Base-by-base conservation (phyloP, 768 basidiomycete species). In the Chiua virens region DNA sequence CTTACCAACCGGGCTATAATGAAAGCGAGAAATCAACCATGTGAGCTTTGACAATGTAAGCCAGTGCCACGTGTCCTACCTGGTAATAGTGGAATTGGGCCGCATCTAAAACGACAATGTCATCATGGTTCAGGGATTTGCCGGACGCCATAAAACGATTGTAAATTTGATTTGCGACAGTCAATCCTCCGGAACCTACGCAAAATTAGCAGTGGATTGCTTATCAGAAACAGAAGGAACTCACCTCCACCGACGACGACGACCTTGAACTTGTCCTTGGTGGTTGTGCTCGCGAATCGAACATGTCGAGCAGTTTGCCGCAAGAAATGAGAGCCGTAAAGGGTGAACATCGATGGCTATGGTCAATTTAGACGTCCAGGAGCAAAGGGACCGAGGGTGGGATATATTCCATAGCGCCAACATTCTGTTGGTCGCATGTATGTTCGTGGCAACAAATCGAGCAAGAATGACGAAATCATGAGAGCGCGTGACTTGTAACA, bases 111-210 rank as follows among this genome's bases (percentile, higher is more conserved):
- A 98, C 86, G 7, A 83, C 90, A 41, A 98, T 83, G 66, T 98
- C 95, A 21, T 84, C 89, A 18, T 76, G 68, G 37, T 77, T 80
- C 34, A 97, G 67, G 25, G 79, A 68, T 56, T 86, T 85, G 9
- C 85, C 87, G 39, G 86, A 83, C 13, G 77, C 73, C 56, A 79
- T 77, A 67, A 97, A 93, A 27, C 85, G 79, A 60, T 92, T 75
- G 66, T 86, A 90, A 41, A 98, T 82, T 71, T 98, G 94, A 58
- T 89, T 86, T 34, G 95, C 92, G 32, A 87, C 87, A 36, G 84
- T 79, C 39, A 97, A 67, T 34, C 94, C 94, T 45, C 79, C 92
- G 23, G 83, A 83, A 42, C 93, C 92, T 95, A 64, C 42, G 55
- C 30, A 14, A 38, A 34, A 51, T 3, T 15, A 15, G 3, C 32